Base-by-base conservation (phyloP, 768 basidiomycete genomes). In the Phanerochaete sordida region DNA sequence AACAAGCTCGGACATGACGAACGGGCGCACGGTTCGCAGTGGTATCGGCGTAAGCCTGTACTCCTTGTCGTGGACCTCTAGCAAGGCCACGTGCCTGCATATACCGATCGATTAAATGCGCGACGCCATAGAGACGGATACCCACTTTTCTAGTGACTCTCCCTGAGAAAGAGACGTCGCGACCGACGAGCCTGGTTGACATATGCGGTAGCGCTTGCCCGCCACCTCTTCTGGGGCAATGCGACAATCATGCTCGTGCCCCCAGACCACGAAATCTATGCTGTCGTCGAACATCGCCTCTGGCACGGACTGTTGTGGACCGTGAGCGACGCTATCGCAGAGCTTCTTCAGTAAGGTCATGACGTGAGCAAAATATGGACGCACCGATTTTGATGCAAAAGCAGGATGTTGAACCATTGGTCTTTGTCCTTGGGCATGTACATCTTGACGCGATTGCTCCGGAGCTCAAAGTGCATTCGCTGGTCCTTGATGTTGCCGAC, bases 201-300 rank as follows among this genome's bases (percentile, higher is more conserved):
- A 84, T 68, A 99, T 94, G 67, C 83, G 87, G 75, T 99, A 99
- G 16, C 82, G 82, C 72, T 96, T 95, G 13, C 92, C 94, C 3
- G 93, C 87, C 8, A 99, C 96, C 5, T 86, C 82, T 68, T 97
- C 93, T 0, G 97, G 96, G 1, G 85, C 78, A 56, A 96, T 91
- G 30, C 95, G 85, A 68, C 96, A 98, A 72, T 98, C 97, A 70
- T 99, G 97, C 72, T 99, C 97, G 71, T 99, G 97, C 7, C 97
- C 97, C 97, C 97, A 99, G 1, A 99, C 80, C 7, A 99, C 92
- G 16, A 99, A 81, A 66, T 98, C 86, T 35, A 98, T 81, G 66
- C 87, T 90, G 69, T 99, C 93, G 69, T 98, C 96, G 65, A 99
- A 99, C 86, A 98, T 90, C 61, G 91, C 90, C 68, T 98, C 97